Evolutionary conservation across 768 basidiomycete species (phyloP).

Genomic region (Pleurotus eryngii): DNA sequence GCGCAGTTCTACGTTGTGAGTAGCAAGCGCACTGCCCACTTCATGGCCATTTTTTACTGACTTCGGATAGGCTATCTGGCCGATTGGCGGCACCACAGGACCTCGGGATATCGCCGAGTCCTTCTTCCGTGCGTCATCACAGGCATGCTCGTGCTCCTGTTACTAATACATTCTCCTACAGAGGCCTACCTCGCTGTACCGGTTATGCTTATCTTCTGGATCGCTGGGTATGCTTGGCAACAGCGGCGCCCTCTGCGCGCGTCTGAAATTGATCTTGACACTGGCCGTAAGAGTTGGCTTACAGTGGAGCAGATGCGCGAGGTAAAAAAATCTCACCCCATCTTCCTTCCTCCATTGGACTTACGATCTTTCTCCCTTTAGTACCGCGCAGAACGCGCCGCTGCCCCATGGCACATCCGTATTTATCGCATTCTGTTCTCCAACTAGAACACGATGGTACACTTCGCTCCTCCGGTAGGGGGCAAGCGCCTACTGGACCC

Average conservation of each 20-base stretch:
- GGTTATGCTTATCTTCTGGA: slow-evolving; percentile 37
- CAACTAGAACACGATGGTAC: slow-evolving; percentile 20
- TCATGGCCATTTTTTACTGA: neutral
- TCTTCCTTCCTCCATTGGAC: neutral
- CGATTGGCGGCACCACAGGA: slow-evolving; percentile 31
- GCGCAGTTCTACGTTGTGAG: slow-evolving; percentile 44
- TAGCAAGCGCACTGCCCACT: neutral
- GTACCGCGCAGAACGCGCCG: slow-evolving; percentile 35
- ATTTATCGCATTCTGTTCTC: slow-evolving; percentile 38
- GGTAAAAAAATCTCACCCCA: slow-evolving; percentile 17
- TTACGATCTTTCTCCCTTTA: slow-evolving; percentile 9
- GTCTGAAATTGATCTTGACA: slow-evolving; percentile 39
- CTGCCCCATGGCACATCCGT: slow-evolving; percentile 34
- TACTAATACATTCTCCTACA: slow-evolving; percentile 10
- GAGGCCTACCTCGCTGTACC: slow-evolving; percentile 38
- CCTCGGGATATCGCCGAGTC: slow-evolving; percentile 24
- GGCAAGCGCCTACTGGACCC: neutral
- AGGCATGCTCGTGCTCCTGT: neutral
- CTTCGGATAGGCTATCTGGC: slow-evolving; percentile 32
- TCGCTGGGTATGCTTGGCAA: slow-evolving; percentile 37
- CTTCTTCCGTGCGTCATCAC: slow-evolving; percentile 34
- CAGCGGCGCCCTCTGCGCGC: slow-evolving; percentile 33
- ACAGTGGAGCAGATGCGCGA: slow-evolving; percentile 42
- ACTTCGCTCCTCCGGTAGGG: neutral
- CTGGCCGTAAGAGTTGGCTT: slow-evolving; percentile 44